Percentiles rank a stretch among this genome's conserved stretches.
Conservation (phyloP, 169 alveolate genomes). For the Cryptosporidium sp. region DNA sequence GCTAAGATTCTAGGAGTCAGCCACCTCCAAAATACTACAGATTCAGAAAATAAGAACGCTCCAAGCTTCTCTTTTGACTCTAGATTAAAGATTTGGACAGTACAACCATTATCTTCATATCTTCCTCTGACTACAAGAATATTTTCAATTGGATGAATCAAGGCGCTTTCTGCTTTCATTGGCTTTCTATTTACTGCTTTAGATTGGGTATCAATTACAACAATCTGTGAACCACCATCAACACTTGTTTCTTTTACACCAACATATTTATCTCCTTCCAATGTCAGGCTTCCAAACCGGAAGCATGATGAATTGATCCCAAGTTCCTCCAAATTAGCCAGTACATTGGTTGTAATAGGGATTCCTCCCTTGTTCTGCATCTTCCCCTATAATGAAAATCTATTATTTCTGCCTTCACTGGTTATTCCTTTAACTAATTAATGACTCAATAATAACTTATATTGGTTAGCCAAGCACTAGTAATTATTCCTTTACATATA, state of each 20-base stretch:
- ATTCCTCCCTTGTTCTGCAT: constrained; percentile 77
- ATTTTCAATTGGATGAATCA: constrained; percentile 95
- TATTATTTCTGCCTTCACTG: background rate
- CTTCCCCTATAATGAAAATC: constrained; percentile 5
- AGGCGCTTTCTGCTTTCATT: constrained; percentile 96
- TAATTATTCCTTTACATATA: constrained; percentile 5
- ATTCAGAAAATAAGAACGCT: constrained; percentile 90
- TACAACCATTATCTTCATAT: constrained; percentile 78
- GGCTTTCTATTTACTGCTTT: constrained; percentile 91
- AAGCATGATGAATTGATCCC: constrained; percentile 89
- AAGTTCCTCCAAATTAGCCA: constrained; percentile 82
- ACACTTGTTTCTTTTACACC: constrained; percentile 89
- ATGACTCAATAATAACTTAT: background rate
- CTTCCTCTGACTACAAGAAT: constrained; percentile 94
- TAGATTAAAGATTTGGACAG: constrained; percentile 93
- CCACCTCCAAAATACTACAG: constrained; percentile 95
- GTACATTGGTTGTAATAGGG: constrained; percentile 79
- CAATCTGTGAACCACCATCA: constrained; percentile 86
- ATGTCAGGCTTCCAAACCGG: constrained; percentile 88
- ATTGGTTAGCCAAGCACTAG: background rate
- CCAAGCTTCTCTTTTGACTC: constrained; percentile 93
- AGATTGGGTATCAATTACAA: constrained; percentile 87
- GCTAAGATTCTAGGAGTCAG: constrained; percentile 90
- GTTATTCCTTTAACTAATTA: constrained; percentile 10
- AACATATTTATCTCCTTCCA: constrained; percentile 92